Conservation (phyloP, 306 rosid genomes). For the Trichosanthes truncata region DNA sequence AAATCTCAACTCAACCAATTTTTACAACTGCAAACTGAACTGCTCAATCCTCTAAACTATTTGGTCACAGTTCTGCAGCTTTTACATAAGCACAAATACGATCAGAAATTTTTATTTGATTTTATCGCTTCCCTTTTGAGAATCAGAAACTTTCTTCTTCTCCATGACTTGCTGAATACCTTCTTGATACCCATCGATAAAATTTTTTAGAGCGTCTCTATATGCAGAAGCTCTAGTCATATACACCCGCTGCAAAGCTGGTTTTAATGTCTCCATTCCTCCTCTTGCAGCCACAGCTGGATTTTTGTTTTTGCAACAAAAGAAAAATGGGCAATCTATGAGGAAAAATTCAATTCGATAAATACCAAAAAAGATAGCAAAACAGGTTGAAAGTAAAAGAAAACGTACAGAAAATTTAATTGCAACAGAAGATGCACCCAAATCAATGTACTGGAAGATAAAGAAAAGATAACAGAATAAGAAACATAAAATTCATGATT, state of each 20-base stretch:
- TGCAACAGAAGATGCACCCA: background rate
- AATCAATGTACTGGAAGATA: background rate
- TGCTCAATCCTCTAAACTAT: background rate
- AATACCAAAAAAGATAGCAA: background rate
- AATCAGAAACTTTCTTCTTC: constrained; percentile 37
- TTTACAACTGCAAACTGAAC: background rate
- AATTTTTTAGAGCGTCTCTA: constrained; percentile 78
- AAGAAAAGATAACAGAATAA: background rate
- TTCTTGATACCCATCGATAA: constrained; percentile 73
- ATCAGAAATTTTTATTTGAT: constrained; percentile 32
- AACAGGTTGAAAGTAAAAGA: background rate
- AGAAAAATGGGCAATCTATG: constrained; percentile 2
- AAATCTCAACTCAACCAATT: background rate
- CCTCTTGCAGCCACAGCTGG: constrained; percentile 79
- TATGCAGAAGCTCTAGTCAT: constrained; percentile 91
- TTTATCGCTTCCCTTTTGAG: constrained; percentile 28
- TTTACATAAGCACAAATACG: background rate
- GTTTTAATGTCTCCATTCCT: constrained; percentile 62
- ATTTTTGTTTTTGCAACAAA: constrained; percentile 14
- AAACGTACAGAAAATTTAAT: background rate
- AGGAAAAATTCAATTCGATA: background rate
- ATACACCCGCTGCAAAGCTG: constrained; percentile 75
- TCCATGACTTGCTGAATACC: constrained; percentile 68
- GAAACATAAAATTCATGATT: background rate
- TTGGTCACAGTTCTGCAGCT: constrained; percentile 5